A percentile compares a stretch with the other conserved stretches of the same genome.
Evolutionary conservation across 192 early-diverging fungal species (phyloP).

Genomic region (Umbelopsis ramanniana): DNA sequence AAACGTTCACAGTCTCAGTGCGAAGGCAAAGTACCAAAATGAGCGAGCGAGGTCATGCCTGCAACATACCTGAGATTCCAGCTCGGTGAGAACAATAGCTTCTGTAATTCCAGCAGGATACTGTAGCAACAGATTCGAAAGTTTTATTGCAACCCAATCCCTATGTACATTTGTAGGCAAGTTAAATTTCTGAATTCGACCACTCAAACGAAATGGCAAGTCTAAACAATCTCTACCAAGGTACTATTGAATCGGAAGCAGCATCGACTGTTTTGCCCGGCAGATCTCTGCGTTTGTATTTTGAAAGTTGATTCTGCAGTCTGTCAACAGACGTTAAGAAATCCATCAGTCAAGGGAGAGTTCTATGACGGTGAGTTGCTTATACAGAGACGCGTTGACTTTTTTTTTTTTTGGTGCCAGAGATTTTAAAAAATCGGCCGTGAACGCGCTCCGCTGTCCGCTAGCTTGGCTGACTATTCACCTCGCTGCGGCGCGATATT

Average conservation of each 20-base stretch:
- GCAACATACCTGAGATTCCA: slow-evolving; percentile 1
- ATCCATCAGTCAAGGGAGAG: neutral
- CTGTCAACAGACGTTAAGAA: slow-evolving; percentile 4
- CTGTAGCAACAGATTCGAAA: slow-evolving; percentile 7
- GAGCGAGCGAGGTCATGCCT: neutral
- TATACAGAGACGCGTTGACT: too few species aligned
- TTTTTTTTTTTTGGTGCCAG: neutral
- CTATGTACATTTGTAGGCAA: neutral
- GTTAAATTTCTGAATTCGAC: neutral
- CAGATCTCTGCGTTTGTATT: neutral
- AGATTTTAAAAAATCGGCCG: neutral
- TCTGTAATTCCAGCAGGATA: slow-evolving; percentile 15
- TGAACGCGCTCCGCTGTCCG: neutral
- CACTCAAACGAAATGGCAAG: neutral
- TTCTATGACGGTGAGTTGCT: neutral
- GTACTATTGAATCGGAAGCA: neutral
- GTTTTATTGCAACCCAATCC: slow-evolving; percentile 21
- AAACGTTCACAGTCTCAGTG: neutral
- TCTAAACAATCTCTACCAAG: slow-evolving; percentile 1
- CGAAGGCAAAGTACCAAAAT: neutral
- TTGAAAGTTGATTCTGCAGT: slow-evolving; percentile 7
- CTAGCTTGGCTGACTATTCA: neutral
- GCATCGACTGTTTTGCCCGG: neutral
- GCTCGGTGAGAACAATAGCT: neutral
- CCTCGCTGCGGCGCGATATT: neutral